A percentile compares a stretch with the other conserved stretches of the same genome.
Conservation (phyloP, 305 asterid genomes). For the Coffea humblotiana region DNA sequence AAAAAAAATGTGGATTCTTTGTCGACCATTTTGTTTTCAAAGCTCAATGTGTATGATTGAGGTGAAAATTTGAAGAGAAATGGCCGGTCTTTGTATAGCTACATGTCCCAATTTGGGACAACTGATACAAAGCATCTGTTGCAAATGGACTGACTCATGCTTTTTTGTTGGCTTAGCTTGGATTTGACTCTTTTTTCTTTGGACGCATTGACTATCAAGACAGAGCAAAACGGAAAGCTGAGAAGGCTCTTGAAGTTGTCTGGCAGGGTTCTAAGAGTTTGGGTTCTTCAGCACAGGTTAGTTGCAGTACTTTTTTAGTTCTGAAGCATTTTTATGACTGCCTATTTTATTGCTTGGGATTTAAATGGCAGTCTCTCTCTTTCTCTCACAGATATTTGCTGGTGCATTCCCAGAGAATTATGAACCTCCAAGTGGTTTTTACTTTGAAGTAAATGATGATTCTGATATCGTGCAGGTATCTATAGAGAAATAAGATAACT, state of each 20-base stretch:
- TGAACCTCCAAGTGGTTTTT: slow-evolving; percentile 84
- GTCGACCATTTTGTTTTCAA: background rate
- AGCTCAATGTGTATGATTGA: background rate
- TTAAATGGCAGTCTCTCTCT: background rate
- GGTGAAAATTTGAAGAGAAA: background rate
- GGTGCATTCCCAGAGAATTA: slow-evolving; percentile 94
- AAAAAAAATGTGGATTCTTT: background rate
- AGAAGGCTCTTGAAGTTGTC: slow-evolving; percentile 87
- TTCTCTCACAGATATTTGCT: slow-evolving; percentile 68
- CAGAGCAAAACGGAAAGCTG: slow-evolving; percentile 72
- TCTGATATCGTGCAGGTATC: slow-evolving; percentile 84
- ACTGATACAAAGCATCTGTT: background rate
- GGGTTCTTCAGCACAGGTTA: slow-evolving; percentile 88
- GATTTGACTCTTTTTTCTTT: slow-evolving; percentile 92
- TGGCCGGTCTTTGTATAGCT: background rate
- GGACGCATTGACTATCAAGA: slow-evolving; percentile 99
- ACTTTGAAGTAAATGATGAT: slow-evolving; percentile 79
- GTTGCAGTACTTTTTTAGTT: background rate
- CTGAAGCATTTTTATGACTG: background rate
- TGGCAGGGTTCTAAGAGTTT: slow-evolving; percentile 89
- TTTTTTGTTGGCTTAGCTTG: slow-evolving; percentile 59
- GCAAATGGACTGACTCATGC: background rate
- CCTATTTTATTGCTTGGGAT: background rate
- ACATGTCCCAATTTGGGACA: background rate
- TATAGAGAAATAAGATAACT: background rate